Percentiles rank a stretch among this genome's conserved stretches.
Conservation (phyloP, 768 basidiomycete genomes). For the Steccherinum ochraceum region DNA sequence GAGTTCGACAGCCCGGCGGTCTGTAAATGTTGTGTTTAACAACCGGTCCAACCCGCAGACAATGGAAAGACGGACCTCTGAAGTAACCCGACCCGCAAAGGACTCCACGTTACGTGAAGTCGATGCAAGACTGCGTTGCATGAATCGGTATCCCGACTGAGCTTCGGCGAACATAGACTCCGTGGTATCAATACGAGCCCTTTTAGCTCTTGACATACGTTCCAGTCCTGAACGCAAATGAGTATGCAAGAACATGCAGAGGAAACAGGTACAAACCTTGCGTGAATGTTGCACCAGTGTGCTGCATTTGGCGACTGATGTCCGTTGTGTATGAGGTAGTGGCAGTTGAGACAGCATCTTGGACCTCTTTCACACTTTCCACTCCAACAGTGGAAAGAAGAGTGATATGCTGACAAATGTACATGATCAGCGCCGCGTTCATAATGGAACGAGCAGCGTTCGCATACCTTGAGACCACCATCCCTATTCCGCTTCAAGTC, state of each 20-base stretch:
- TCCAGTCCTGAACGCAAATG: constrained; percentile 61
- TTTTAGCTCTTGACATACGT: constrained; percentile 55
- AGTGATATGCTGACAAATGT: neutral
- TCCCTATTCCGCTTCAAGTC: constrained; percentile 53
- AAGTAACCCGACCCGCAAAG: constrained; percentile 34
- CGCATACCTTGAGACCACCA: constrained; percentile 54
- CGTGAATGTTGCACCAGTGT: constrained; percentile 35
- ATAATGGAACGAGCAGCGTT: no score
- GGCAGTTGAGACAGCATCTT: constrained; percentile 38
- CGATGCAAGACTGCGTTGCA: constrained; percentile 46
- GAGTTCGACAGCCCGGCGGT: constrained; percentile 33
- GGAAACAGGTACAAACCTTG: constrained; percentile 30
- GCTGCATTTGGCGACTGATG: constrained; percentile 42
- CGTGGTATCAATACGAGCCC: constrained; percentile 58
- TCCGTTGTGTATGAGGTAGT: constrained; percentile 45
- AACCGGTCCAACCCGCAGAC: neutral
- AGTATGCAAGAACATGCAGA: neutral
- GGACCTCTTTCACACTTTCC: constrained; percentile 38
- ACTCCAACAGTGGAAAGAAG: neutral
- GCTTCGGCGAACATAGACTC: constrained; percentile 40
- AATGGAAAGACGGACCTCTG: constrained; percentile 37
- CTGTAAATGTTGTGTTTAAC: constrained; percentile 23
- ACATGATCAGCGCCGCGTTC: no score
- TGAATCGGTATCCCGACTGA: constrained; percentile 43
- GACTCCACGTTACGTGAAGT: constrained; percentile 42